Percentiles rank a stretch among this genome's conserved stretches.
Conservation (phyloP, 2,329 filamentous ascomycete genomes). For the Westerdykella sp. region DNA sequence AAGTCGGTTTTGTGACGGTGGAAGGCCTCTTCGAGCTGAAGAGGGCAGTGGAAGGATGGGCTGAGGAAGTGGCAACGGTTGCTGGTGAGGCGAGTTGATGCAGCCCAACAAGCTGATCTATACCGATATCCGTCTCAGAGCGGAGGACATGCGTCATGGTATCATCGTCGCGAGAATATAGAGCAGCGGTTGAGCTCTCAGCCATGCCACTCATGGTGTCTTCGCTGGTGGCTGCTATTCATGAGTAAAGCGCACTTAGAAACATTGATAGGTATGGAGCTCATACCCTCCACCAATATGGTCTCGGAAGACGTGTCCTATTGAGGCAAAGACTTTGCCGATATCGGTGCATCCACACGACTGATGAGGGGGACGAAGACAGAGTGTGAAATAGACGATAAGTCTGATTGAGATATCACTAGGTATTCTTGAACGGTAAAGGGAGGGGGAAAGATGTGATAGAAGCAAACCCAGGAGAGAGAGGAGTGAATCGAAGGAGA, state of each 20-base stretch:
- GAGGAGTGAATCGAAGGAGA: too few relatives aligned
- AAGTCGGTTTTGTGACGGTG: slow-evolving; percentile 23
- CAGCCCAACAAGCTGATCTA: slow-evolving; percentile 14
- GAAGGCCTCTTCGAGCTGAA: slow-evolving; percentile 17
- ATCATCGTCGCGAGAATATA: slow-evolving; percentile 15
- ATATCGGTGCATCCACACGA: neutral
- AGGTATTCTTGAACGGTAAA: too few relatives aligned
- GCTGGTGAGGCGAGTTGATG: slow-evolving; percentile 6
- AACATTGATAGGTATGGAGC: neutral
- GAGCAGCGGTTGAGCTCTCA: slow-evolving; percentile 8
- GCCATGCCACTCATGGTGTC: slow-evolving; percentile 9
- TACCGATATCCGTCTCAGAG: slow-evolving; percentile 5
- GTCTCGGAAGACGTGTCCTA: neutral
- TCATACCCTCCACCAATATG: slow-evolving; percentile 18
- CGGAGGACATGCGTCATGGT: slow-evolving; percentile 13
- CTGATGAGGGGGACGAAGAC: neutral
- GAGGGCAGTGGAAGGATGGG: slow-evolving; percentile 8
- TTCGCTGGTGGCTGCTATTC: slow-evolving; percentile 17
- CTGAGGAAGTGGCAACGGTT: slow-evolving; percentile 7
- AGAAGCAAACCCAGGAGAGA: too few relatives aligned
- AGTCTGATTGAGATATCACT: too few relatives aligned
- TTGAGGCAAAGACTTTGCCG: too few relatives aligned
- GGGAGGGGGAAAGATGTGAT: too few relatives aligned
- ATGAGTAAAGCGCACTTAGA: slow-evolving; percentile 4
- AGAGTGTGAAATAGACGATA: too few relatives aligned